A percentile compares a stretch with the other conserved stretches of the same genome.
phyloP scores from a whole-genome alignment of 768 basidiomycete species.

The Macrolepiota albuminosa region DNA sequence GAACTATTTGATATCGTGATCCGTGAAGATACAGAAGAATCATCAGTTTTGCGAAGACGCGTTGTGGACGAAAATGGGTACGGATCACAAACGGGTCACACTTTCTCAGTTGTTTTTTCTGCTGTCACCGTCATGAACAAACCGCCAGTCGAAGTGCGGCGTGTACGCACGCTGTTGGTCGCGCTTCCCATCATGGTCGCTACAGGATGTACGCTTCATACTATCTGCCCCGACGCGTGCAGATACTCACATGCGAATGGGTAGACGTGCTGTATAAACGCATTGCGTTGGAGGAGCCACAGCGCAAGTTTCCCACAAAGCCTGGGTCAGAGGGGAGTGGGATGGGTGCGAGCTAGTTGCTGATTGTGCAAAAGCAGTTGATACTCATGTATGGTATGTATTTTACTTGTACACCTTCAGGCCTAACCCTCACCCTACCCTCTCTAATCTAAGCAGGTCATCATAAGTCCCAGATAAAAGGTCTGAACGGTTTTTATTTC shows the following conservation, averaged over 20 bases:
- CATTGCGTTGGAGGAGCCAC: background rate
- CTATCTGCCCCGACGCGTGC: background rate
- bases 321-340: background rate
- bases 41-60: background rate
- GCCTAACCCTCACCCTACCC: background rate
- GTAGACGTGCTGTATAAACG: background rate
- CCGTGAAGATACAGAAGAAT: no score
- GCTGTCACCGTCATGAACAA: background rate
- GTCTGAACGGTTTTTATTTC: background rate
- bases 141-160: background rate
- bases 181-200: background rate
- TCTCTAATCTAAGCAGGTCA: background rate
- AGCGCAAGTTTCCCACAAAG: background rate
- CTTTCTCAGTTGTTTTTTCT: background rate
- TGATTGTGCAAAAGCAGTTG: background rate
- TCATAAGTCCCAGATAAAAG: background rate
- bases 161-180: background rate
- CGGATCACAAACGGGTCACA: background rate
- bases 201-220: background rate
- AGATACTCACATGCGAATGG: background rate
- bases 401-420: background rate
- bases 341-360: background rate
- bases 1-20: no score
- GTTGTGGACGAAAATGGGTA: background rate
- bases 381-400: background rate